Evolutionary conservation across 257 asterid genomes (phyloP).

Genomic region (Fraxinus anomala): DNA sequence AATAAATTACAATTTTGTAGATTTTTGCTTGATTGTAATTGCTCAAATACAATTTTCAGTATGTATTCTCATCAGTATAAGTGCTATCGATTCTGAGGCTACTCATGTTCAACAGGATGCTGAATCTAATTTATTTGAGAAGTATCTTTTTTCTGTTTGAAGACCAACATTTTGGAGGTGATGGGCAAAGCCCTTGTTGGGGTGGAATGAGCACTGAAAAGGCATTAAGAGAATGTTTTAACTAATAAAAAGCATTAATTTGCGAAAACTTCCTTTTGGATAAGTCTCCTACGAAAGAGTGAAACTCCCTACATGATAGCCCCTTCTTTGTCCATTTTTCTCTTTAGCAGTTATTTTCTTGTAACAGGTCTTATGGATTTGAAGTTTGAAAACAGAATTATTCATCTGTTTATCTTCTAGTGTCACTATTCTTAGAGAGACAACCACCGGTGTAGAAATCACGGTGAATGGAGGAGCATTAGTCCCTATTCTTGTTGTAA

Average conservation of each 20-base stretch:
- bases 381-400: neutral
- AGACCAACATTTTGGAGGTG: neutral
- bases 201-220: neutral
- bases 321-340: no score
- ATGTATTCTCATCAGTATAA: slow-evolving; percentile 12
- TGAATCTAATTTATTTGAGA: neutral
- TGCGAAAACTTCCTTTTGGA: no score
- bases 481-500: neutral
- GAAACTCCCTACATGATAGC: no score
- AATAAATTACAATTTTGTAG: slow-evolving; percentile 13
- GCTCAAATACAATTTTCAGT: slow-evolving; percentile 10
- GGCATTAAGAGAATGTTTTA: neutral
- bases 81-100: slow-evolving; percentile 5
- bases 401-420: neutral
- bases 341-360: no score
- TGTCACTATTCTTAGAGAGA: neutral
- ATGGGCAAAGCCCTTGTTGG: neutral
- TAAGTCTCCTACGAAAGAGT: no score
- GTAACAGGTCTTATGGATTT: neutral
- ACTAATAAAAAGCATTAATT: no score
- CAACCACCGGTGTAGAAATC: neutral
- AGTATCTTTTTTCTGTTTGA: neutral
- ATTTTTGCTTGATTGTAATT: slow-evolving; percentile 20
- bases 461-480: neutral
- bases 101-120: neutral